Conservation (phyloP, 73 alveolate genomes). For the Paramecium caudatum region DNA sequence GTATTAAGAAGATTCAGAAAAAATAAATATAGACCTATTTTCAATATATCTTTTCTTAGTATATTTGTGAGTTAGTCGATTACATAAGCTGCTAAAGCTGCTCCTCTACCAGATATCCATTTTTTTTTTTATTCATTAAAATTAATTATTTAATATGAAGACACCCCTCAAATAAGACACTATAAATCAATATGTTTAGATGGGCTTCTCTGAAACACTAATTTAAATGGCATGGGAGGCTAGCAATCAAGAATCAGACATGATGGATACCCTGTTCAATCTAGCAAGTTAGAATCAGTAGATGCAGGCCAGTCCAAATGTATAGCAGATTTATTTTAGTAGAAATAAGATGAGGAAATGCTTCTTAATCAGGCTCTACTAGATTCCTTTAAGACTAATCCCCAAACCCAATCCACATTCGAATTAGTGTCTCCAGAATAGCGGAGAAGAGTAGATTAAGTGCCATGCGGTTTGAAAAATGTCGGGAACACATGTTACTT, state of each 20-base stretch:
- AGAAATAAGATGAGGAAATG: conserved; percentile 48
- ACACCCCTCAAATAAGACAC: not conserved
- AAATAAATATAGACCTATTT: too few relatives aligned
- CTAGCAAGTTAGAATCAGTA: not conserved
- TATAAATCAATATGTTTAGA: conserved; percentile 8
- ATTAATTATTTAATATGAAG: conserved; percentile 44
- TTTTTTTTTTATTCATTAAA: conserved; percentile 58
- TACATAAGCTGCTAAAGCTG: conserved; percentile 23
- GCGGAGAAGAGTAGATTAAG: conserved; percentile 78
- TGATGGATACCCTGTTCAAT: not conserved
- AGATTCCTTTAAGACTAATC: conserved; percentile 28
- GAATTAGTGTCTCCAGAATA: conserved; percentile 83
- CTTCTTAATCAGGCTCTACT: conserved; percentile 9
- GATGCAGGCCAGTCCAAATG: not conserved
- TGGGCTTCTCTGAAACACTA: conserved; percentile 1
- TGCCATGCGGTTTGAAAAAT: conserved; percentile 89
- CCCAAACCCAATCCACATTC: not conserved
- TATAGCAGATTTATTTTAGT: not conserved
- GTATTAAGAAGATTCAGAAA: too few relatives aligned
- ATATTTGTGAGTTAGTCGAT: not conserved
- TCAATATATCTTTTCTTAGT: too few relatives aligned
- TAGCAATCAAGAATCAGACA: not conserved
- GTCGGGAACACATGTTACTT: conserved; percentile 93
- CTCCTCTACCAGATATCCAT: conserved; percentile 25
- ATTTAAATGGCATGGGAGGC: conserved; percentile 61